Conservation (phyloP, 2,329 filamentous ascomycete species). For the Trichophyton equinum region DNA sequence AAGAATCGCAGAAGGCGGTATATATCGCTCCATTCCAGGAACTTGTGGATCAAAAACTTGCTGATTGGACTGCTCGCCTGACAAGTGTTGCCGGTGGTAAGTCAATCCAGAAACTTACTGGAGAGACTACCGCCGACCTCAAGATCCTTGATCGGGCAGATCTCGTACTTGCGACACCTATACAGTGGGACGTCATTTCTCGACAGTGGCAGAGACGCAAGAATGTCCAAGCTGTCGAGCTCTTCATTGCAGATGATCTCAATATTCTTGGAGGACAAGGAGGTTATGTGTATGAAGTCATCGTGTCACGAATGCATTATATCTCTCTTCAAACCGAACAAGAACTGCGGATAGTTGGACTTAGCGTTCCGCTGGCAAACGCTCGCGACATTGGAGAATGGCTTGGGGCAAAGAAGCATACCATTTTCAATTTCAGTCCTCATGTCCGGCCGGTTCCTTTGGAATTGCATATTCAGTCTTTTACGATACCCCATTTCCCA, state of each 20-base stretch:
- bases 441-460: constrained; percentile 78
- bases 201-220: constrained; percentile 94
- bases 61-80: constrained; percentile 76
- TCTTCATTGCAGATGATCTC: constrained; percentile 91
- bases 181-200: constrained; percentile 92
- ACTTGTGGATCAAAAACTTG: constrained; percentile 66
- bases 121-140: constrained; percentile 81
- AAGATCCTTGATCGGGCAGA: constrained; percentile 80
- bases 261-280: constrained; percentile 79
- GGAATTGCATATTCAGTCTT: constrained; percentile 90
- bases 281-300: constrained; percentile 87
- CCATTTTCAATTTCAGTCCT: constrained; percentile 97
- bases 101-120: constrained; percentile 81
- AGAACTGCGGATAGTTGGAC: constrained; percentile 71
- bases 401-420: constrained; percentile 96
- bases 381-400: constrained; percentile 91
- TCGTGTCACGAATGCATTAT: constrained; percentile 96
- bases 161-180: constrained; percentile 79
- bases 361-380: constrained; percentile 86
- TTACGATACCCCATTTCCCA: constrained; percentile 90
- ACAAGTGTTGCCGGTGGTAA: constrained; percentile 65
- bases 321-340: constrained; percentile 81
- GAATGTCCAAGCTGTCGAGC: constrained; percentile 77
- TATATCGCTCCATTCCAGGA: constrained; percentile 95
- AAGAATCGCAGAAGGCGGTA: constrained; percentile 63